phyloP scores from a whole-genome alignment of 306 rosid genomes.

The Malus orientalis region DNA sequence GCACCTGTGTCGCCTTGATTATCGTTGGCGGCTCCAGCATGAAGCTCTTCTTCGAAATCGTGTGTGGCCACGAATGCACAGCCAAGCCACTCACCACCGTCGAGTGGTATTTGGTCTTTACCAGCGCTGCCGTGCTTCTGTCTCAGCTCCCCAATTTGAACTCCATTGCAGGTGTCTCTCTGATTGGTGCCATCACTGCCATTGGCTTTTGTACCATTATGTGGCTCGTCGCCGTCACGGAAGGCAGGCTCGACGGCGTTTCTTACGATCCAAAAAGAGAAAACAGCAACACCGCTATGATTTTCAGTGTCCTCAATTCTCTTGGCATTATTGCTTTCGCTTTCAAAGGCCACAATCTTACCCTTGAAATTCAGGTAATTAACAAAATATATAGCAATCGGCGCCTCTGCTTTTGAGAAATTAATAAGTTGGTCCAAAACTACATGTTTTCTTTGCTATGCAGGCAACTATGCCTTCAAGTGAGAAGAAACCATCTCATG shows the following conservation, averaged over 20 bases:
- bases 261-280: slow-evolving; percentile 17
- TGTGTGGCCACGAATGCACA: slow-evolving; percentile 27
- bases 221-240: slow-evolving; percentile 25
- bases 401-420: too few relatives aligned
- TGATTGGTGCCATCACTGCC: slow-evolving; percentile 35
- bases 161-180: slow-evolving; percentile 34
- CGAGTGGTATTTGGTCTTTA: slow-evolving; percentile 38
- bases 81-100: slow-evolving; percentile 22
- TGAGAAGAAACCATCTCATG: slow-evolving; percentile 31
- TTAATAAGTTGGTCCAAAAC: too few relatives aligned
- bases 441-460: background rate
- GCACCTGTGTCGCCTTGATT: slow-evolving; percentile 26
- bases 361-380: slow-evolving; percentile 38
- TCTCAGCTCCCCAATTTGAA: slow-evolving; percentile 40
- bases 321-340: slow-evolving; percentile 41
- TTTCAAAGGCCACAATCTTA: slow-evolving; percentile 48
- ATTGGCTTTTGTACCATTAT: slow-evolving; percentile 25
- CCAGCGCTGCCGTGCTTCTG: slow-evolving; percentile 25
- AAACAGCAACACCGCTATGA: background rate
- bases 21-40: slow-evolving; percentile 35
- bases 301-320: slow-evolving; percentile 25
- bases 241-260: slow-evolving; percentile 26
- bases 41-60: slow-evolving; percentile 16
- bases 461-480: slow-evolving; percentile 40
- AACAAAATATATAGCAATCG: too few relatives aligned